Percentiles rank a stretch among this genome's conserved stretches.
Evolutionary conservation across 1,284 basidiomycete species (phyloP).

Genomic region (Rhodotorula sp.): DNA sequence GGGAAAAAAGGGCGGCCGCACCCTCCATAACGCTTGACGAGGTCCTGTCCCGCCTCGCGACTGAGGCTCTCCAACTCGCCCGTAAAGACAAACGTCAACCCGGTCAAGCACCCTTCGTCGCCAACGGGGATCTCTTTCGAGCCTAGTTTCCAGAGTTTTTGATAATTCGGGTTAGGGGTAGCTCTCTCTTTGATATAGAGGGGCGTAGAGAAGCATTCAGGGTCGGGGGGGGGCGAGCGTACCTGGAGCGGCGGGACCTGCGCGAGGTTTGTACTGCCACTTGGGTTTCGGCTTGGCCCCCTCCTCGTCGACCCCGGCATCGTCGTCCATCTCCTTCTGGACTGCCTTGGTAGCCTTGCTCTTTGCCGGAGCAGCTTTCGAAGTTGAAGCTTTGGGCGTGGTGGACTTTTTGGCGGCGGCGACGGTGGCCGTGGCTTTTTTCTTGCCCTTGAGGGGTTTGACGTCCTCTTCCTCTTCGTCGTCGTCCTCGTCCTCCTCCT

Average conservation of each 20-base stretch:
- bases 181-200: slow-evolving; percentile 48
- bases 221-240: neutral
- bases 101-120: slow-evolving; percentile 74
- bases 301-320: slow-evolving; percentile 33
- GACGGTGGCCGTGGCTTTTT: neutral
- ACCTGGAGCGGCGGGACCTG: slow-evolving; percentile 30
- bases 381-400: slow-evolving; percentile 41
- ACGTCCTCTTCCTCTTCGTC: slow-evolving; percentile 32
- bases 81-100: slow-evolving; percentile 91
- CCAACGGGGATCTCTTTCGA: slow-evolving; percentile 79
- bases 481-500: slow-evolving; percentile 9
- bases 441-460: slow-evolving; percentile 34
- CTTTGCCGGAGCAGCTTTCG: neutral
- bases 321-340: slow-evolving; percentile 21
- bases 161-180: slow-evolving; percentile 58
- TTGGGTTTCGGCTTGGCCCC: slow-evolving; percentile 49
- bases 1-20: slow-evolving; percentile 50
- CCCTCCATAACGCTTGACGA: slow-evolving; percentile 92
- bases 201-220: neutral
- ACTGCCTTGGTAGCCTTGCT: slow-evolving; percentile 1
- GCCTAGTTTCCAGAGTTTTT: slow-evolving; percentile 52
- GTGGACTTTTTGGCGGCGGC: slow-evolving; percentile 18
- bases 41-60: slow-evolving; percentile 79
- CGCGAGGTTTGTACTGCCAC: slow-evolving; percentile 44
- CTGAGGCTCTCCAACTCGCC: slow-evolving; percentile 85